These are phyloP conservation scores for Castanopsis chinensis DNA, from an alignment of 306 rosid genomes.

Conservation along the genomic window DNA sequence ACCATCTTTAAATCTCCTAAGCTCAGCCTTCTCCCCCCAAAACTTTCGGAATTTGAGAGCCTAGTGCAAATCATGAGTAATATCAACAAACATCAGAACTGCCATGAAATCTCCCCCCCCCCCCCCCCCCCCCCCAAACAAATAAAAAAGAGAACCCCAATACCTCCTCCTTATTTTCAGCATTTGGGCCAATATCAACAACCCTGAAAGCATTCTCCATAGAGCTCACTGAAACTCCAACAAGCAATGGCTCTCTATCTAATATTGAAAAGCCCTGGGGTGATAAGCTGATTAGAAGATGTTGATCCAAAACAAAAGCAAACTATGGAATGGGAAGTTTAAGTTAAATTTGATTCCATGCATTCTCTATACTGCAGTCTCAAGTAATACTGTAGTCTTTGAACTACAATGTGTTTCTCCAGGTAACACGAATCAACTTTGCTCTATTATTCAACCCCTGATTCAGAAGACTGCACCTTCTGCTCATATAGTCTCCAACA, in stretches of 20 bases:
- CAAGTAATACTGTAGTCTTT: no score
- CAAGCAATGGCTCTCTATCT: slow-evolving; percentile 66
- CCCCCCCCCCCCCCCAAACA: background rate
- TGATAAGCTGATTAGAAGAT: slow-evolving; percentile 25
- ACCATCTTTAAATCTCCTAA: slow-evolving; percentile 92
- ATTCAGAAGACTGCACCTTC: slow-evolving; percentile 65
- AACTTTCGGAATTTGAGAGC: slow-evolving; percentile 71
- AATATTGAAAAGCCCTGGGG: slow-evolving; percentile 71
- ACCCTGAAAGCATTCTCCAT: slow-evolving; percentile 84
- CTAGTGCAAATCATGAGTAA: slow-evolving; percentile 34
- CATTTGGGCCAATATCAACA: slow-evolving; percentile 88
- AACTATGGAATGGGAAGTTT: slow-evolving; percentile 17
- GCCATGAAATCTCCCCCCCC: background rate
- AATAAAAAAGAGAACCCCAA: slow-evolving; percentile 24
- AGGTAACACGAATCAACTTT: slow-evolving; percentile 66
- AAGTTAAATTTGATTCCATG: slow-evolving; percentile 37
- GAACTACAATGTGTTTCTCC: slow-evolving; percentile 72
- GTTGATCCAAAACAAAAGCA: slow-evolving; percentile 13
- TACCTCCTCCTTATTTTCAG: slow-evolving; percentile 88
- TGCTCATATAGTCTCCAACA: slow-evolving; percentile 93
- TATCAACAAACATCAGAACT: slow-evolving; percentile 30
- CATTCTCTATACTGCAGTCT: slow-evolving; percentile 61
- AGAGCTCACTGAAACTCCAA: slow-evolving; percentile 74
- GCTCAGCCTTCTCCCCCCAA: slow-evolving; percentile 96
- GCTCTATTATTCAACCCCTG: slow-evolving; percentile 77